Conservation (phyloP, 495 filamentous ascomycete genomes). For the Trichoderma asperelloides region DNA sequence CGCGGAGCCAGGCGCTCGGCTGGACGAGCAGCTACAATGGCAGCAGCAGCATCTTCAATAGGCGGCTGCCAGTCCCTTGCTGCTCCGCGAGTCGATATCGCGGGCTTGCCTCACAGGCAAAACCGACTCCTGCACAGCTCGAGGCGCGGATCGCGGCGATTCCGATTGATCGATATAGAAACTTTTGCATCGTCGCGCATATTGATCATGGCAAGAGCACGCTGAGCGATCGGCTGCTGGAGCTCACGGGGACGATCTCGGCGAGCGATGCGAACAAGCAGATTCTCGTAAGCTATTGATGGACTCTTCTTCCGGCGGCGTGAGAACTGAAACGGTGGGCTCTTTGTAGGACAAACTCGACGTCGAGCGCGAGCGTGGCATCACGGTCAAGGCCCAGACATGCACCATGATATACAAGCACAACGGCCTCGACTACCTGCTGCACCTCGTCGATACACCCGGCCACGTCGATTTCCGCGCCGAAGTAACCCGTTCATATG, state of each 20-base stretch:
- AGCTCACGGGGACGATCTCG: constrained; percentile 85
- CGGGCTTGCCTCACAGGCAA: constrained; percentile 1
- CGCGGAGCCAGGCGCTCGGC: background rate
- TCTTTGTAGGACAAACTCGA: constrained; percentile 71
- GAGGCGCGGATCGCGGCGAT: constrained; percentile 80
- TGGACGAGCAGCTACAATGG: background rate
- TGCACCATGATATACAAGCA: constrained; percentile 91
- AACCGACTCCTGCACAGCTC: constrained; percentile 36
- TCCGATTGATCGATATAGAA: constrained; percentile 84
- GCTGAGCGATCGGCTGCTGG: constrained; percentile 81
- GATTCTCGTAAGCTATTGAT: constrained; percentile 44
- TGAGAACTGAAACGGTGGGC: background rate
- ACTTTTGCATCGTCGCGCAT: constrained; percentile 97
- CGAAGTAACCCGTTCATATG: constrained; percentile 90
- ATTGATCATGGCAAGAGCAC: constrained; percentile 99
- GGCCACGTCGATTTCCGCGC: constrained; percentile 97
- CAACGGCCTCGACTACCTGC: constrained; percentile 75
- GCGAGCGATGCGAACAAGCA: constrained; percentile 82
- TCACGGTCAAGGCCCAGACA: constrained; percentile 98
- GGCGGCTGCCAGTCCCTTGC: background rate
- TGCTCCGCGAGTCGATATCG: background rate
- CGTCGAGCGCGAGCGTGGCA: constrained; percentile 89
- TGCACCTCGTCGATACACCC: constrained; percentile 94
- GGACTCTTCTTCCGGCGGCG: background rate
- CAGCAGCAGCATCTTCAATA: background rate